These are phyloP conservation scores for Pichia nakasei DNA, from an alignment of 805 yeast species.

Conservation along the genomic window DNA sequence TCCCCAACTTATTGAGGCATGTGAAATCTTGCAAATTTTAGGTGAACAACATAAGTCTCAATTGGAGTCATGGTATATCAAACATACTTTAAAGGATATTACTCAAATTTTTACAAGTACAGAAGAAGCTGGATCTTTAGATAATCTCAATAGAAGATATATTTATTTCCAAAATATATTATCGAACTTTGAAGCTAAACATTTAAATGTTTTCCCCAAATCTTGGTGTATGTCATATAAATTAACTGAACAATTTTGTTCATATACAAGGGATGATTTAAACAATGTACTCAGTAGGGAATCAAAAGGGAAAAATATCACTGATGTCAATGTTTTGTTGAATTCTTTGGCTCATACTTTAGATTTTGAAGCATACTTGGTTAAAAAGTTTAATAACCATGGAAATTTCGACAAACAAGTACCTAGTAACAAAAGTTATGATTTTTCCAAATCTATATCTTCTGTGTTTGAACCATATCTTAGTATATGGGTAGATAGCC, in stretches of 20 bases:
- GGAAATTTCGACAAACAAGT: slow-evolving; percentile 26
- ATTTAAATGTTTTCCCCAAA: slow-evolving; percentile 50
- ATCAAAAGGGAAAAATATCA: slow-evolving; percentile 24
- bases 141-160: slow-evolving; percentile 74
- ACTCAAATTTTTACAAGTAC: slow-evolving; percentile 61
- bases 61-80: slow-evolving; percentile 66
- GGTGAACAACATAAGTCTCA: slow-evolving; percentile 49
- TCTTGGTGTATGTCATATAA: slow-evolving; percentile 64
- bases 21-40: slow-evolving; percentile 59
- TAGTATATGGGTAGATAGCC: slow-evolving; percentile 78
- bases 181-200: slow-evolving; percentile 43
- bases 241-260: slow-evolving; percentile 56
- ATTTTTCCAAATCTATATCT: slow-evolving; percentile 40
- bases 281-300: slow-evolving; percentile 38
- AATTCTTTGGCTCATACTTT: slow-evolving; percentile 65
- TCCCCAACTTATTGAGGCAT: slow-evolving; percentile 47
- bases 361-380: slow-evolving; percentile 73
- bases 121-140: slow-evolving; percentile 93
- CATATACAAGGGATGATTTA: slow-evolving; percentile 60
- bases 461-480: slow-evolving; percentile 79
- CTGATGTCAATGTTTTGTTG: slow-evolving; percentile 56
- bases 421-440: slow-evolving; percentile 18
- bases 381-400: slow-evolving; percentile 48
- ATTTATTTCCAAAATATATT: slow-evolving; percentile 71
- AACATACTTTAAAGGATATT: slow-evolving; percentile 62